Evolutionary conservation across 441 rosid genomes (phyloP).

Genomic region (Lepidium campestre): DNA sequence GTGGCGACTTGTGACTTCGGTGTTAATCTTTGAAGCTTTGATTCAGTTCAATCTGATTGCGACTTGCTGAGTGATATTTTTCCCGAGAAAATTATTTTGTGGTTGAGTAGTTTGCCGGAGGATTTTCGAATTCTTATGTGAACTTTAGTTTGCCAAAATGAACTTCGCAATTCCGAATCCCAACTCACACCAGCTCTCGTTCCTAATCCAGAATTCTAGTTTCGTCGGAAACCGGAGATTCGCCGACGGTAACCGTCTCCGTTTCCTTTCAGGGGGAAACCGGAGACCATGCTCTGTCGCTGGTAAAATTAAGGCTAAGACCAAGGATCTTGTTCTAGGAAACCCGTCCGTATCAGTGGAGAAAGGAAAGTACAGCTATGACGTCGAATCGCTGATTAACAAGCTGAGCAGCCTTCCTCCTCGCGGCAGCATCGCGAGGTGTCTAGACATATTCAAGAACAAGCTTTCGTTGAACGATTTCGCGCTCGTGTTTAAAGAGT

Average conservation of each 20-base stretch:
- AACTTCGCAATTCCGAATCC: constrained; percentile 45
- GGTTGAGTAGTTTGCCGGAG: not conserved
- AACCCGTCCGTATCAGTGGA: constrained; percentile 72
- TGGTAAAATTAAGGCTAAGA: constrained; percentile 40
- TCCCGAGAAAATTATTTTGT: not conserved
- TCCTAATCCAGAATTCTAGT: constrained; percentile 25
- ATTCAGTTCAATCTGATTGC: not conserved
- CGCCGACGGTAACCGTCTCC: constrained; percentile 25
- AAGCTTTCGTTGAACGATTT: constrained; percentile 86
- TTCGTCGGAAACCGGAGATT: constrained; percentile 32
- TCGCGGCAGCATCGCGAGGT: constrained; percentile 90
- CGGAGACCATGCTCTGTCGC: constrained; percentile 18
- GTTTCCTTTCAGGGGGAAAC: constrained; percentile 27
- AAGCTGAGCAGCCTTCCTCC: constrained; percentile 94
- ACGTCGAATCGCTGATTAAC: constrained; percentile 90
- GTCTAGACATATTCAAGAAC: constrained; percentile 75
- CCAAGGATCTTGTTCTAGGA: constrained; percentile 64
- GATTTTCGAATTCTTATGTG: constrained; percentile 7
- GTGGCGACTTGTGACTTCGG: not conserved
- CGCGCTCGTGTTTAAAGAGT: constrained; percentile 81
- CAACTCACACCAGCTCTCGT: constrained; percentile 32
- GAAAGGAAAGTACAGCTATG: constrained; percentile 91
- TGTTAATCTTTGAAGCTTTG: not conserved
- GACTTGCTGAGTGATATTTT: not conserved
- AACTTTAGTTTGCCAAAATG: constrained; percentile 40